Conservation (phyloP, 2,329 filamentous ascomycete genomes). For the Calonectria naviculata region DNA sequence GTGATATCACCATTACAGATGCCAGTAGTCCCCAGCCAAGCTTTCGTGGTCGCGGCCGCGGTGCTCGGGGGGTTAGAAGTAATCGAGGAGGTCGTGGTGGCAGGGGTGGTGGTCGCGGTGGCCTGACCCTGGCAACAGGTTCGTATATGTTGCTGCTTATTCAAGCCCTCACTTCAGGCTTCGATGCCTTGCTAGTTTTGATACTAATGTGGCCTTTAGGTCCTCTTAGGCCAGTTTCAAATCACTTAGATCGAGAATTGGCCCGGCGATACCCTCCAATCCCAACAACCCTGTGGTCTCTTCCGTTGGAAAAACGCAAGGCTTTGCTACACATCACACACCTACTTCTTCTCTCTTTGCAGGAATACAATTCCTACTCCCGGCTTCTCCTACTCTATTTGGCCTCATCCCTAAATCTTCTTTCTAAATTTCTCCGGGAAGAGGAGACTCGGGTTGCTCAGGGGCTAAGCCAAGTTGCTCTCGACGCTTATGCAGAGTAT, state of each 20-base stretch:
- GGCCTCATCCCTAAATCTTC: constrained; percentile 77
- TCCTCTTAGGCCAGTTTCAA: constrained; percentile 53
- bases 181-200: not conserved
- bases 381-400: constrained; percentile 77
- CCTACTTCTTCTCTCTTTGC: constrained; percentile 78
- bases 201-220: constrained; percentile 37
- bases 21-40: constrained; percentile 36
- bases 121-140: constrained; percentile 50
- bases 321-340: constrained; percentile 79
- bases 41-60: constrained; percentile 50
- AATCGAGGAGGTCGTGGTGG: constrained; percentile 43
- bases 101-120: constrained; percentile 44
- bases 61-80: constrained; percentile 39
- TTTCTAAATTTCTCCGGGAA: constrained; percentile 70
- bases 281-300: constrained; percentile 68
- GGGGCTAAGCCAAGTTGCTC: constrained; percentile 79
- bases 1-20: constrained; percentile 71
- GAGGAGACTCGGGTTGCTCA: constrained; percentile 82
- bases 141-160: constrained; percentile 25
- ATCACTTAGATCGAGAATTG: constrained; percentile 59
- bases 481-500: constrained; percentile 51
- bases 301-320: constrained; percentile 70
- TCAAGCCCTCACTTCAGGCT: not conserved
- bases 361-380: constrained; percentile 81
- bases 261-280: constrained; percentile 67